These are phyloP conservation scores for Helicostylum pulchrum DNA, from an alignment of 192 early-diverging fungal species.

Conservation along the genomic window DNA sequence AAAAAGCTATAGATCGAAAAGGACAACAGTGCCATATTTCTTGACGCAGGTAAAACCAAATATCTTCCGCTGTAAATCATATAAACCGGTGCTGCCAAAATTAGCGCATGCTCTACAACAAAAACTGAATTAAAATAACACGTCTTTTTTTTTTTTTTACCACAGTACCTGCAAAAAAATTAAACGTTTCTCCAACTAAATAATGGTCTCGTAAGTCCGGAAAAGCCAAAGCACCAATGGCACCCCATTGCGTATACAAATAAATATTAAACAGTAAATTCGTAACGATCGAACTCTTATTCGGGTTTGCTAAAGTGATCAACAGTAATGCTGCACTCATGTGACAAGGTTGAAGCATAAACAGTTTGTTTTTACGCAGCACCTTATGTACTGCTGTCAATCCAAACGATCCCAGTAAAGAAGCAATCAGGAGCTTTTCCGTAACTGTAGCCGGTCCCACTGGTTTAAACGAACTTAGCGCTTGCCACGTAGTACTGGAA, in stretches of 20 bases:
- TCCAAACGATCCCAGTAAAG: slow-evolving; percentile 36
- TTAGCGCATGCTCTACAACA: slow-evolving; percentile 42
- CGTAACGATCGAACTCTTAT: slow-evolving; percentile 34
- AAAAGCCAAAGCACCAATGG: slow-evolving; percentile 44
- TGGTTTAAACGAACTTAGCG: slow-evolving; percentile 26
- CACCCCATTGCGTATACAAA: slow-evolving; percentile 57
- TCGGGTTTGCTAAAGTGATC: slow-evolving; percentile 37
- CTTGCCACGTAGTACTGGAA: slow-evolving; percentile 7
- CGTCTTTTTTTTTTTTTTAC: not conserved
- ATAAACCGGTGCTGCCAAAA: slow-evolving; percentile 45
- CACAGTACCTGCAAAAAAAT: slow-evolving; percentile 49
- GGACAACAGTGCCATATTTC: slow-evolving; percentile 45
- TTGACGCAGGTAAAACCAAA: slow-evolving; percentile 45
- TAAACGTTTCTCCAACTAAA: slow-evolving; percentile 45
- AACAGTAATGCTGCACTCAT: slow-evolving; percentile 48
- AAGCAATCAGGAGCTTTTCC: slow-evolving; percentile 29
- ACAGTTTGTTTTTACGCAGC: slow-evolving; percentile 37
- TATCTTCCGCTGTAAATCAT: slow-evolving; percentile 54
- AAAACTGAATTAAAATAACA: too few relatives aligned
- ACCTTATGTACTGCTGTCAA: slow-evolving; percentile 45
- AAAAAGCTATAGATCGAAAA: slow-evolving; percentile 51
- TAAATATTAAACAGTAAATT: slow-evolving; percentile 54
- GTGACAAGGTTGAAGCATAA: slow-evolving; percentile 57
- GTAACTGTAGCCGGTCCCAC: slow-evolving; percentile 31
- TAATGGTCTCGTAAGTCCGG: slow-evolving; percentile 52